Base-by-base conservation (phyloP, 2,329 filamentous ascomycete genomes). In the Paracorniculantispora psalliotae region DNA sequence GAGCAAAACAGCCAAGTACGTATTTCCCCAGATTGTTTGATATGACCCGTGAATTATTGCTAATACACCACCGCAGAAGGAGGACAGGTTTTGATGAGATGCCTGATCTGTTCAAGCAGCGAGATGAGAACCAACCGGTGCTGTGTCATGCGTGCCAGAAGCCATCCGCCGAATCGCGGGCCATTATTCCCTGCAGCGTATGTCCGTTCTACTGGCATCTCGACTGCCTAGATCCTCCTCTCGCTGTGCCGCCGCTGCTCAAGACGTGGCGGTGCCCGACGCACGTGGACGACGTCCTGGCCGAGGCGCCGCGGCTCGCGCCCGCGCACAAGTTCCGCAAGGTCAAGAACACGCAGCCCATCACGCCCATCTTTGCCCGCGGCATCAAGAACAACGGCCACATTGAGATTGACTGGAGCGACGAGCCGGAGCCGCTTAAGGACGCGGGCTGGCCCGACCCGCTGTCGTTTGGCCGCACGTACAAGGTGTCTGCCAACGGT, bases 241-340 rank as follows among this genome's bases (percentile, higher is more conserved):
- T 92, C 68, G 86, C 92, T 35, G 85, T 89, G 58, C 89, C 91
- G 41, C 92, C 92, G 12, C 81, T 86, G 53, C 79, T 88, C 54
- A 85, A 87, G 67, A 88, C 86, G 58, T 99, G 92, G 91, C 88
- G 86, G 73, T 99, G 94, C 69, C 93, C 93, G 52, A 86, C 89
- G 63, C 94, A 99, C 70, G 80, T 89, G 44, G 90, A 94, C 56
- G 87, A 93, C 63, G 81, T 92, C 59, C 79, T 96, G 59, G 76
- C 75, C 30, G 76, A 81, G 49, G 74, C 87, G 21, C 83, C 86
- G 9, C 73, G 77, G 49, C 76, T 87, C 26, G 84, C 77, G 1
- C 83, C 83, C 4, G 84, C 84, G 25, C 85, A 87, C 68, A 79
- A 80, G 59, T 83, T 81, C 71, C 83, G 85, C 63, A 84, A 79